Percentiles rank a stretch among this genome's conserved stretches.
Conservation (phyloP, 371 early-diverging fungal species). For the Nosema muscidifuracis region DNA sequence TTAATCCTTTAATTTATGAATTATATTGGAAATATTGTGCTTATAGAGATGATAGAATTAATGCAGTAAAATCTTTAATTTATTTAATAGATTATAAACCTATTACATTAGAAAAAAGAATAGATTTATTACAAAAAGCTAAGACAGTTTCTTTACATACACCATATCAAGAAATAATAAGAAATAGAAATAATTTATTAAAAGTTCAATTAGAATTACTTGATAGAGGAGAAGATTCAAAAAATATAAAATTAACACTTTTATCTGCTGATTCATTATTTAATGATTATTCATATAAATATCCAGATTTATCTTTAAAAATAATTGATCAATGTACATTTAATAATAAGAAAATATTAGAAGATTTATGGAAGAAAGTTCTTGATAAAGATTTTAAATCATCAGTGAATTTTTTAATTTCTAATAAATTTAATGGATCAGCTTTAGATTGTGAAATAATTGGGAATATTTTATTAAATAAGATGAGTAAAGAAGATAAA, state of each 20-base stretch:
- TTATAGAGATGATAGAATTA: constrained; percentile 38
- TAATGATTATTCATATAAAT: constrained; percentile 54
- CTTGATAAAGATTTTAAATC: constrained; percentile 14
- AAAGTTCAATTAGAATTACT: constrained; percentile 47
- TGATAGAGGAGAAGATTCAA: constrained; percentile 22
- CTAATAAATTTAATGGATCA: constrained; percentile 9
- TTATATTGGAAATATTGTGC: constrained; percentile 54
- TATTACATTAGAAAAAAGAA: constrained; percentile 39
- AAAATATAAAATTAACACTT: constrained; percentile 19
- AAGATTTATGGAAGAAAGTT: constrained; percentile 19
- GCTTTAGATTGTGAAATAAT: constrained; percentile 27
- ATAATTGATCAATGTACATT: constrained; percentile 40
- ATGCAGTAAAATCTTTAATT: constrained; percentile 41
- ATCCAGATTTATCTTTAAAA: constrained; percentile 42
- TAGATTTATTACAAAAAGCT: constrained; percentile 38
- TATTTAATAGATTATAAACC: constrained; percentile 24
- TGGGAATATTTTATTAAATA: constrained; percentile 23
- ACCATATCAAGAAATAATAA: constrained; percentile 9
- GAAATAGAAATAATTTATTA: constrained; percentile 20
- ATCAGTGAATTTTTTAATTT: constrained; percentile 8
- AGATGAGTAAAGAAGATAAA: constrained; percentile 7
- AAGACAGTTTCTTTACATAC: constrained; percentile 31
- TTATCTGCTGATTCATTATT: constrained; percentile 47
- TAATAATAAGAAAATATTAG: constrained; percentile 33
- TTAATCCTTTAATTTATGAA: constrained; percentile 28